Evolutionary conservation across 2,329 filamentous ascomycete genomes (phyloP), one percentile per base, ranked within the genome.

Genomic region (Aspergillus sp.): DNA sequence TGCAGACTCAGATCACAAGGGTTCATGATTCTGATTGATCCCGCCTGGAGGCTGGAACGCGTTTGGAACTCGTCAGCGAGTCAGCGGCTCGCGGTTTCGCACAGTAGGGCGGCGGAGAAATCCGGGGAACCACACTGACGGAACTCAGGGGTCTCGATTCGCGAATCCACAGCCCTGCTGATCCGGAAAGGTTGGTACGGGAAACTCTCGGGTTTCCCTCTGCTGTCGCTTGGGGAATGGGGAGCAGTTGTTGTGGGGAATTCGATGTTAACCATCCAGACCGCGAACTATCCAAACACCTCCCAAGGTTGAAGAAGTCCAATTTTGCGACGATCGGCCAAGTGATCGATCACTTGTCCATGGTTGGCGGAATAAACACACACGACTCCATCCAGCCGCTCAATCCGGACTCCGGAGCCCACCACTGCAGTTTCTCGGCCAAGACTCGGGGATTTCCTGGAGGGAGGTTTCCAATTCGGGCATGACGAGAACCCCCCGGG

Each of bases 391-490:
- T 47, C 27, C 9, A 31, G 27, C 27, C 27, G 27, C 27, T 31
- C 27, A 9, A 15, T 31, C 49, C 31, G 44, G 14, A 23, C 27
- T 44, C 53, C 11, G 37, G n/a, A 40, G 45, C 44, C 56, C 59
- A 57, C 53, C 19, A 54, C 50, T 57, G 53, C 24, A 41, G 52
- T 56, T 61, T 57, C 53, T 61, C 59, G 59, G 59, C 31, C 33
- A 61, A 57, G 45, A 40, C 56, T 61, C 59, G 59, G 59, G 21
- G 6, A 27, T 58, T 33, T 47, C 21, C 17, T 44, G 40, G 44
- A 54, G 23, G 27, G 27, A 31, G 27, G 27, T 31, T 31, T 11
- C 27, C 27, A 31, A 31, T 31, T 31, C 27, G 27, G 27, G 27
- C 4, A 31, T 31, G 44, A 35, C 15, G 21, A 39, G 24, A 19